Percentiles rank a stretch among this genome's conserved stretches.
phyloP scores from a whole-genome alignment of 148 eudicot genomes.

The Silene conica region DNA sequence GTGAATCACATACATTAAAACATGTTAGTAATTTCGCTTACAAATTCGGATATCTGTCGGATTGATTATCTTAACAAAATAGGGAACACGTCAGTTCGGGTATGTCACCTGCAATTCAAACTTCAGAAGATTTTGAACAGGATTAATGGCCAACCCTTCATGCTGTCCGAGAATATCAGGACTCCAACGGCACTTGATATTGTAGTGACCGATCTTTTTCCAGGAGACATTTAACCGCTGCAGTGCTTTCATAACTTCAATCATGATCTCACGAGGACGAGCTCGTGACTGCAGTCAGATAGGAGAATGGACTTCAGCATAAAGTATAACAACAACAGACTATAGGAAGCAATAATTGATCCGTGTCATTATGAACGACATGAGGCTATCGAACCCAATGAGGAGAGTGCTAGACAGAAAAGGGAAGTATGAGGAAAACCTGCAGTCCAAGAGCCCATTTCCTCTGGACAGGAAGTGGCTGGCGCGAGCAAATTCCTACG shows the following conservation, averaged over 20 bases:
- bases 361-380: not conserved
- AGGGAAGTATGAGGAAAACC: conserved; percentile 34
- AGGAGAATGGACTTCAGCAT: too few species aligned
- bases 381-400: too few species aligned
- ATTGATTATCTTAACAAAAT: too few species aligned
- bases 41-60: too few species aligned
- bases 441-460: conserved; percentile 98
- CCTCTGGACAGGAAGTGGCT: conserved; percentile 58
- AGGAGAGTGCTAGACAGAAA: too few species aligned
- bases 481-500: conserved; percentile 52
- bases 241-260: conserved; percentile 81
- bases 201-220: conserved; percentile 93
- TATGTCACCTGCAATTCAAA: conserved; percentile 99
- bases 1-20: conserved; percentile 5
- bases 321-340: too few species aligned
- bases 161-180: conserved; percentile 57
- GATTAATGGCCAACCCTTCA: conserved; percentile 13
- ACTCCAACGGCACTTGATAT: conserved; percentile 84
- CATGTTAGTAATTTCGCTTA: not conserved
- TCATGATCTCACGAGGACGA: conserved; percentile 84
- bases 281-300: conserved; percentile 66
- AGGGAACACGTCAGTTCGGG: too few species aligned
- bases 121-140: conserved; percentile 47
- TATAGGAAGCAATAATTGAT: too few species aligned
- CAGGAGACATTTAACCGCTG: conserved; percentile 83